A percentile compares a stretch with the other conserved stretches of the same genome.
Conservation (phyloP, 805 yeast genomes). For the Yamadazyma phyllophila region DNA sequence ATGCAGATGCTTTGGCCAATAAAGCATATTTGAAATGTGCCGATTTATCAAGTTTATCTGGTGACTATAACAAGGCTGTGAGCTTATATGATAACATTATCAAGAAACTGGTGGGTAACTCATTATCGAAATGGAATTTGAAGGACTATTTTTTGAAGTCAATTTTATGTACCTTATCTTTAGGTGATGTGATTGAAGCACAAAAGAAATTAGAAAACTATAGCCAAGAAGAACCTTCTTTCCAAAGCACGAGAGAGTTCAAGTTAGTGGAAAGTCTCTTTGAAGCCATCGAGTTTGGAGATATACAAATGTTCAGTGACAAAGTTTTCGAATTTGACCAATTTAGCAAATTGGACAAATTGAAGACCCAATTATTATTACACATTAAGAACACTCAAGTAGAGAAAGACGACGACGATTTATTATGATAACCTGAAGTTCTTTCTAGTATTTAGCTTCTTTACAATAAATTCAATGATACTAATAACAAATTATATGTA, state of each 20-base stretch:
- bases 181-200: conserved; percentile 85
- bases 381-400: conserved; percentile 74
- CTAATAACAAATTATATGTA: no score
- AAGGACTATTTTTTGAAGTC: conserved; percentile 89
- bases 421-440: conserved; percentile 2
- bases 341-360: conserved; percentile 81
- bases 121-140: conserved; percentile 82
- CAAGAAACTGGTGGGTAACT: conserved; percentile 68
- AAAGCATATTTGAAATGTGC: conserved; percentile 89
- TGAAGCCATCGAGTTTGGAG: conserved; percentile 76
- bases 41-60: conserved; percentile 69
- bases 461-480: no score
- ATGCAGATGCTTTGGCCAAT: conserved; percentile 85
- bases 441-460: background rate
- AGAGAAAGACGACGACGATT: conserved; percentile 48
- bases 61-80: conserved; percentile 73
- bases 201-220: conserved; percentile 65
- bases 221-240: conserved; percentile 69
- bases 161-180: conserved; percentile 78
- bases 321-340: conserved; percentile 82
- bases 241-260: conserved; percentile 73
- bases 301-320: conserved; percentile 69
- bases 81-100: conserved; percentile 77
- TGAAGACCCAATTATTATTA: conserved; percentile 81
- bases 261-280: conserved; percentile 64